Conservation (phyloP, 176 grass and related monocot genomes). For the Paspalum vaginatum region DNA sequence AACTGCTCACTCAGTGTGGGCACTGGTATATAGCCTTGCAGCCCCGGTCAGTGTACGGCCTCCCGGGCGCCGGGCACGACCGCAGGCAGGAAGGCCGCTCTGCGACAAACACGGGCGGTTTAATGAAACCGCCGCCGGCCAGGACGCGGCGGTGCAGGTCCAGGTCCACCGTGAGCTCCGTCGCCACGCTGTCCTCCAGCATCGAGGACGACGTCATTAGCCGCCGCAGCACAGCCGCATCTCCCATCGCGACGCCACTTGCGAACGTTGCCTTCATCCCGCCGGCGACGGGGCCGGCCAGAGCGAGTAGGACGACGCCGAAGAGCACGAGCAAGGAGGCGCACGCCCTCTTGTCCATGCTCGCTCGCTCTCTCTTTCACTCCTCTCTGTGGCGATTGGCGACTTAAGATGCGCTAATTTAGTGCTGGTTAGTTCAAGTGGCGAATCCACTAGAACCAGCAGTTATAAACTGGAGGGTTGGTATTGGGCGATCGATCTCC, state of each 20-base stretch:
- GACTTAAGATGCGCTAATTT: background rate
- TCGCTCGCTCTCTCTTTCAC: too few relatives aligned
- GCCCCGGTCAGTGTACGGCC: constrained; percentile 20
- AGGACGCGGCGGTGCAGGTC: constrained; percentile 50
- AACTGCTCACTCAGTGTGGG: background rate
- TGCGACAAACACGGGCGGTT: background rate
- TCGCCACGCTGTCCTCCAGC: constrained; percentile 32
- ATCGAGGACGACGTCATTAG: constrained; percentile 20
- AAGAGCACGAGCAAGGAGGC: background rate
- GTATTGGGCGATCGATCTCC: background rate
- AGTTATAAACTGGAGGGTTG: constrained; percentile 16
- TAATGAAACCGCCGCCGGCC: background rate
- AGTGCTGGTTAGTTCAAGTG: too few relatives aligned
- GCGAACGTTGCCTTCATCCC: background rate
- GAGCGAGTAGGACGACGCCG: constrained; percentile 11
- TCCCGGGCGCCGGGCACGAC: background rate
- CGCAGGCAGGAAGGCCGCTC: background rate
- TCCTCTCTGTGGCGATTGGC: background rate
- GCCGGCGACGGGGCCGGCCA: background rate
- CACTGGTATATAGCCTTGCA: constrained; percentile 4
- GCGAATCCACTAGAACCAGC: background rate
- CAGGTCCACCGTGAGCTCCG: constrained; percentile 12
- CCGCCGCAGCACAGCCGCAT: constrained; percentile 1
- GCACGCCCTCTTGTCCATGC: background rate
- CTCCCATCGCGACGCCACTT: background rate